phyloP scores from a whole-genome alignment of 805 yeast species.

The Babjeviella inositovora region DNA sequence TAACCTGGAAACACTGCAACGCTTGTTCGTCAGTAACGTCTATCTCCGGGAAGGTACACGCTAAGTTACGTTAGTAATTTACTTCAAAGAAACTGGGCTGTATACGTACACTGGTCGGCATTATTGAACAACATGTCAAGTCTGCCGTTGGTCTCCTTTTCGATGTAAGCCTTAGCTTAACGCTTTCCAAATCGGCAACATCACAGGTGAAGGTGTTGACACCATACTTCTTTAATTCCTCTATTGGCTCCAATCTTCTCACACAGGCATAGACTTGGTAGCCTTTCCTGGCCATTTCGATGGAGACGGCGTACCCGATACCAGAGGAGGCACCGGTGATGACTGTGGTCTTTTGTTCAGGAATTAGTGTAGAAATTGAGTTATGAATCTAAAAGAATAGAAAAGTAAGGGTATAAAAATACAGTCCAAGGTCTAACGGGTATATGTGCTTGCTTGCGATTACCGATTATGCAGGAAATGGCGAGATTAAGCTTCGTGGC shows the following conservation, averaged over 20 bases:
- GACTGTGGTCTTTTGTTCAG: slow-evolving; percentile 11
- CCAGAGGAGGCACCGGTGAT: slow-evolving; percentile 15
- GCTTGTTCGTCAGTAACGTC: slow-evolving; percentile 45
- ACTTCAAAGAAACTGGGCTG: too few species aligned
- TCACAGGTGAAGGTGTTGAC: slow-evolving; percentile 36
- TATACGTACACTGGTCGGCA: too few species aligned
- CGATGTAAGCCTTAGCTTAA: slow-evolving; percentile 27
- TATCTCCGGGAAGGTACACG: slow-evolving; percentile 55
- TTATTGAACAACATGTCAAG: slow-evolving; percentile 55
- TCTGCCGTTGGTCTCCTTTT: slow-evolving; percentile 22
- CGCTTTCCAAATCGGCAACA: slow-evolving; percentile 34
- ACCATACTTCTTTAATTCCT: slow-evolving; percentile 23
- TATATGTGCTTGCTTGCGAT: too few species aligned
- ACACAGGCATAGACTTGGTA: slow-evolving; percentile 57
- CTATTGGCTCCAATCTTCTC: slow-evolving; percentile 47
- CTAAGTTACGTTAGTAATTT: too few species aligned
- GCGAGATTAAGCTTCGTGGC: too few species aligned
- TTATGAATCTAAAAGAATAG: too few species aligned
- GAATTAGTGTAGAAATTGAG: too few species aligned
- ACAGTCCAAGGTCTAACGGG: too few species aligned
- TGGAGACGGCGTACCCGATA: slow-evolving; percentile 10
- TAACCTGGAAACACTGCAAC: slow-evolving; percentile 39
- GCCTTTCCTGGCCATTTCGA: slow-evolving; percentile 9
- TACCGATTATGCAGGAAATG: too few species aligned
- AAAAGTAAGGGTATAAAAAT: too few species aligned